Conservation (phyloP, 108 stramenopile species). For the Bacterosira constricta region DNA sequence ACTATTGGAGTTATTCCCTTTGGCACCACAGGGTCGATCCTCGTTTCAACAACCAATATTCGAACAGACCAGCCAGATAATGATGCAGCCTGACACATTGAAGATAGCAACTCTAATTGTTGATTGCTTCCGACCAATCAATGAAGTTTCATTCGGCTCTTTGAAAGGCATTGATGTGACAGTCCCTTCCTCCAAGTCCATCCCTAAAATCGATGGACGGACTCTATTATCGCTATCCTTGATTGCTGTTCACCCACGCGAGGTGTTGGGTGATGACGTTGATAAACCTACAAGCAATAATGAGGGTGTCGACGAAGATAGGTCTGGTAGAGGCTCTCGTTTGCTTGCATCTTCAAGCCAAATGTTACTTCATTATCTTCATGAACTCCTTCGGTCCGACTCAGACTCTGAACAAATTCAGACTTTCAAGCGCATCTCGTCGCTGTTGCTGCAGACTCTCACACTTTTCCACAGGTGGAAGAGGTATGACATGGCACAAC, state of each 20-base stretch:
- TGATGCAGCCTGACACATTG: conserved; percentile 33
- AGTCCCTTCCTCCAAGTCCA: background rate
- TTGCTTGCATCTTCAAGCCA: background rate
- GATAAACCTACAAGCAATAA: background rate
- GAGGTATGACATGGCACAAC: conserved; percentile 16
- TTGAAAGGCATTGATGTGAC: background rate
- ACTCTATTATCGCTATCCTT: conserved; percentile 27
- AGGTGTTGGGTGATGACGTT: conserved; percentile 36
- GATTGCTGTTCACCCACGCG: conserved; percentile 35
- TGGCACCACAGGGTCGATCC: background rate
- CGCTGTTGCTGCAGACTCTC: background rate
- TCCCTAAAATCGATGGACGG: conserved; percentile 15
- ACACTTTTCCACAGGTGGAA: conserved; percentile 45
- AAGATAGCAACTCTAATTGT: conserved; percentile 10
- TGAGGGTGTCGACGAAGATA: background rate
- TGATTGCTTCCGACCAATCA: conserved; percentile 23
- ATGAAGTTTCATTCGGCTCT: background rate
- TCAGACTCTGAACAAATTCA: background rate
- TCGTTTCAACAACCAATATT: conserved; percentile 1
- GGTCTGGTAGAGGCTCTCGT: background rate
- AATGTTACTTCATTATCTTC: background rate
- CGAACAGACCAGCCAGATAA: conserved; percentile 18
- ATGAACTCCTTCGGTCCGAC: background rate
- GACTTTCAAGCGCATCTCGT: background rate
- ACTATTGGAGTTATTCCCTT: conserved; percentile 10